Evolutionary conservation across 2,329 filamentous ascomycete genomes (phyloP).

Genomic region (Pseudopithomyces chartarum): DNA sequence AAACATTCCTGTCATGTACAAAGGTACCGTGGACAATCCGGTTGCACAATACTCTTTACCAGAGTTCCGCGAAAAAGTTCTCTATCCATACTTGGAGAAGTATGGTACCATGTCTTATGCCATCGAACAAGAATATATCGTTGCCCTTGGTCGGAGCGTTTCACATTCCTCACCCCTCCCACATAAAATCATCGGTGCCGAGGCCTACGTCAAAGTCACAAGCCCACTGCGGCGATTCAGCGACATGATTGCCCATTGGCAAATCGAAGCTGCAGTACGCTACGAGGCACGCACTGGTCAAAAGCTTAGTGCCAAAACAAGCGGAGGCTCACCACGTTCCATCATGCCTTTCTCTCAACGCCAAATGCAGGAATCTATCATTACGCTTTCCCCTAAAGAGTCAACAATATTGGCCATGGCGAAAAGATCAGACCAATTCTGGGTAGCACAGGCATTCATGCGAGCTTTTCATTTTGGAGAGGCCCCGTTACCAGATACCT

Average conservation of each 20-base stretch:
- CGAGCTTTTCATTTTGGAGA: slow-evolving; percentile 63
- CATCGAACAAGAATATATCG: slow-evolving; percentile 50
- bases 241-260: slow-evolving; percentile 67
- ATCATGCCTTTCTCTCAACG: slow-evolving; percentile 57
- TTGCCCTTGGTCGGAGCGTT: slow-evolving; percentile 48
- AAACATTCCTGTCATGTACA: slow-evolving; percentile 57
- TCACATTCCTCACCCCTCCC: slow-evolving; percentile 53
- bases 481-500: slow-evolving; percentile 55
- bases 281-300: slow-evolving; percentile 56
- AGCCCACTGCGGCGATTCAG: slow-evolving; percentile 65
- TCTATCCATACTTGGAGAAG: slow-evolving; percentile 45
- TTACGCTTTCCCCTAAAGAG: slow-evolving; percentile 51
- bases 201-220: slow-evolving; percentile 62
- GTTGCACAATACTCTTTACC: slow-evolving; percentile 11
- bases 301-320: slow-evolving; percentile 40
- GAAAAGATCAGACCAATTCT: slow-evolving; percentile 48
- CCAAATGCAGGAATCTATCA: slow-evolving; percentile 56
- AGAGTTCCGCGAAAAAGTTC: slow-evolving; percentile 38
- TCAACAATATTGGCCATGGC: slow-evolving; percentile 49
- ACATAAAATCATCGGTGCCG: slow-evolving; percentile 58
- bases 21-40: slow-evolving; percentile 44
- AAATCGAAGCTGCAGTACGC: slow-evolving; percentile 66
- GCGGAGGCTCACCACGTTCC: slow-evolving; percentile 42
- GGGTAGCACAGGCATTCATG: slow-evolving; percentile 60
- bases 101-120: slow-evolving; percentile 40